These are phyloP conservation scores for Erodium texanum DNA, from an alignment of 441 rosid species.

Conservation along the genomic window DNA sequence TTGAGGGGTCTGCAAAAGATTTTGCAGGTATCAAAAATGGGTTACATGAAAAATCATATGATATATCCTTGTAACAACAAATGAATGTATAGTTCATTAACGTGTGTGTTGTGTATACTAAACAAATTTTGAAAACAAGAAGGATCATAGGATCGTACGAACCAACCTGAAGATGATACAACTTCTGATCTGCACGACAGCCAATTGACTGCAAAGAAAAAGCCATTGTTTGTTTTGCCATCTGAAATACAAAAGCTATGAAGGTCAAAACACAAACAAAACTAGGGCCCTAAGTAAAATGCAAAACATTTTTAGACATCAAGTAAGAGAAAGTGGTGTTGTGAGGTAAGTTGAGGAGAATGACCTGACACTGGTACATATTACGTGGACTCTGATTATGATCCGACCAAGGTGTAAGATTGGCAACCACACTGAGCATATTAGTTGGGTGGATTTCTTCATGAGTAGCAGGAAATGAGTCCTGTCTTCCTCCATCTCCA, in stretches of 20 bases:
- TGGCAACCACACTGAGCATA: slow-evolving; percentile 97
- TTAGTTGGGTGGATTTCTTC: slow-evolving; percentile 93
- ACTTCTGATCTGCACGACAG: slow-evolving; percentile 87
- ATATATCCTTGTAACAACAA: not conserved
- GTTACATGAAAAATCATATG: not conserved
- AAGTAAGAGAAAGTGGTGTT: not conserved
- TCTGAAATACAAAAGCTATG: slow-evolving; percentile 31
- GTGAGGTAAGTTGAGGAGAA: not conserved
- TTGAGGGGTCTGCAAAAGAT: slow-evolving; percentile 79
- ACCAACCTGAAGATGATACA: slow-evolving; percentile 86
- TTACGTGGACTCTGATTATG: slow-evolving; percentile 99
- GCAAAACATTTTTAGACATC: not conserved
- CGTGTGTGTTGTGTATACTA: not conserved
- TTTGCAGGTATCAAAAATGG: too few species aligned
- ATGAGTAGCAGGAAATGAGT: slow-evolving; percentile 66
- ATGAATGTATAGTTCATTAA: not conserved
- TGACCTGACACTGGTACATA: slow-evolving; percentile 97
- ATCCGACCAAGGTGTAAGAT: slow-evolving; percentile 98
- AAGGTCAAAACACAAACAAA: not conserved
- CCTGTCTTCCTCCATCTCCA: slow-evolving; percentile 54
- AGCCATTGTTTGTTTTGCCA: slow-evolving; percentile 98
- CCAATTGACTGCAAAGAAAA: slow-evolving; percentile 77
- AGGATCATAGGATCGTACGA: not conserved
- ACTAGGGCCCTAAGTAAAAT: not conserved
- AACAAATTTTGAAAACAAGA: not conserved